Conservation (phyloP, 2,329 filamentous ascomycete genomes). For the Aspergillus fructus region DNA sequence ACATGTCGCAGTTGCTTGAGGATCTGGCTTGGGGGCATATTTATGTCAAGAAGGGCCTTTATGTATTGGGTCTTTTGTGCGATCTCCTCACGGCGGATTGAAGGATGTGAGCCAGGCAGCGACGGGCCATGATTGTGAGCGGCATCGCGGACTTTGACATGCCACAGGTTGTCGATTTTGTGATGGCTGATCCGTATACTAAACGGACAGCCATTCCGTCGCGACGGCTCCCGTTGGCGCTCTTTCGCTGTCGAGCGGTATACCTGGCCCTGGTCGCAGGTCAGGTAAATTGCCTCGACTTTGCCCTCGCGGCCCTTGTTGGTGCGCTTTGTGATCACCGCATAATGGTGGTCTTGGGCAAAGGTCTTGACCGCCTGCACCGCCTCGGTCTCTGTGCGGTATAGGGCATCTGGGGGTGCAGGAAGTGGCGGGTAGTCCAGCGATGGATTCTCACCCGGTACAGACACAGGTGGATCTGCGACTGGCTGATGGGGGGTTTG, state of each 20-base stretch:
- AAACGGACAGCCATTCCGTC: slow-evolving; percentile 12
- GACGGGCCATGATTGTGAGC: slow-evolving; percentile 12
- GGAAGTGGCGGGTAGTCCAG: slow-evolving; percentile 1
- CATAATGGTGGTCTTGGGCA: slow-evolving; percentile 7
- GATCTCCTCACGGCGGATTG: slow-evolving; percentile 11
- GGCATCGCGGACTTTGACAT: slow-evolving; percentile 8
- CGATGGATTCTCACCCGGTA: background rate
- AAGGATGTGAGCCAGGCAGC: slow-evolving; percentile 6
- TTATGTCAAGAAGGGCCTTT: slow-evolving; percentile 13
- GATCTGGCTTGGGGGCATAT: slow-evolving; percentile 13
- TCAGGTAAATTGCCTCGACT: slow-evolving; percentile 12
- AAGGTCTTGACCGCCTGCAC: slow-evolving; percentile 11
- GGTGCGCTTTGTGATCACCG: slow-evolving; percentile 12
- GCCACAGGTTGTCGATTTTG: slow-evolving; percentile 11
- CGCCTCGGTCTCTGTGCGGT: slow-evolving; percentile 10
- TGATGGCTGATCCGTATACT: slow-evolving; percentile 11
- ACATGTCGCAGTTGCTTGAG: slow-evolving; percentile 13
- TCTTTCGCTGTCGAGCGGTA: slow-evolving; percentile 10
- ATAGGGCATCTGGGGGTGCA: slow-evolving; percentile 5
- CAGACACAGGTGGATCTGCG: background rate
- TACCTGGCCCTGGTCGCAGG: slow-evolving; percentile 12
- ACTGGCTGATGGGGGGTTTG: background rate
- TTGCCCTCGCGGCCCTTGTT: slow-evolving; percentile 13
- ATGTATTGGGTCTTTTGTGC: slow-evolving; percentile 12
- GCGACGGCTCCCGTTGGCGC: slow-evolving; percentile 6